A percentile compares a stretch with the other conserved stretches of the same genome.
These are phyloP conservation scores for Quambalaria eucalypti DNA, from an alignment of 1,284 basidiomycete genomes.

Conservation along the genomic window DNA sequence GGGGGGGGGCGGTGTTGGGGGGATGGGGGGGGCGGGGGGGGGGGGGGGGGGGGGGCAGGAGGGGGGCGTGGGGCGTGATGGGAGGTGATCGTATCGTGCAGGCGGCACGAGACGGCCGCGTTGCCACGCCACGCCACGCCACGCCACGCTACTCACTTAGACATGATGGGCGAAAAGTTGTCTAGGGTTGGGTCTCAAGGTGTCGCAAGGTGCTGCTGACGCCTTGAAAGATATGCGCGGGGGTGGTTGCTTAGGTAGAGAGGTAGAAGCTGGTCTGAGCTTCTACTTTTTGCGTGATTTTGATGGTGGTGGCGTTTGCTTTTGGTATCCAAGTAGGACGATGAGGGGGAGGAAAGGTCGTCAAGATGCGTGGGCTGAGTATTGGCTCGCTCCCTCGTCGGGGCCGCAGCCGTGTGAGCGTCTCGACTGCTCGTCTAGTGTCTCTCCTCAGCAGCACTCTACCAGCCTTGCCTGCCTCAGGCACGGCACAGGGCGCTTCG, in stretches of 20 bases:
- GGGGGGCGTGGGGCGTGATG: too few species aligned
- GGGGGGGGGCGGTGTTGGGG: too few species aligned
- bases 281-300: background rate
- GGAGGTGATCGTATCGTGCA: too few species aligned
- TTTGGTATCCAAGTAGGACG: slow-evolving; percentile 4
- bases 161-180: slow-evolving; percentile 19
- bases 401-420: background rate
- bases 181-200: slow-evolving; percentile 13
- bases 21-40: too few species aligned
- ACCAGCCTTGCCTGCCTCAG: too few species aligned
- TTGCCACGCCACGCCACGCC: background rate
- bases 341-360: background rate
- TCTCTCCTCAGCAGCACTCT: too few species aligned
- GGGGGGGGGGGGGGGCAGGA: too few species aligned
- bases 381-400: background rate
- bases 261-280: background rate
- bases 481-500: too few species aligned
- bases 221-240: slow-evolving; percentile 16
- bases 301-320: slow-evolving; percentile 9
- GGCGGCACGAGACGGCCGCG: too few species aligned
- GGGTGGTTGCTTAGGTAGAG: background rate
- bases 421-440: too few species aligned
- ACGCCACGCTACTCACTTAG: slow-evolving; percentile 23
- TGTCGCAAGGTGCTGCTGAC: slow-evolving; percentile 26
- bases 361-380: background rate